Base-by-base conservation (phyloP, 2,329 filamentous ascomycete genomes). In the Arachnomyces sp. region DNA sequence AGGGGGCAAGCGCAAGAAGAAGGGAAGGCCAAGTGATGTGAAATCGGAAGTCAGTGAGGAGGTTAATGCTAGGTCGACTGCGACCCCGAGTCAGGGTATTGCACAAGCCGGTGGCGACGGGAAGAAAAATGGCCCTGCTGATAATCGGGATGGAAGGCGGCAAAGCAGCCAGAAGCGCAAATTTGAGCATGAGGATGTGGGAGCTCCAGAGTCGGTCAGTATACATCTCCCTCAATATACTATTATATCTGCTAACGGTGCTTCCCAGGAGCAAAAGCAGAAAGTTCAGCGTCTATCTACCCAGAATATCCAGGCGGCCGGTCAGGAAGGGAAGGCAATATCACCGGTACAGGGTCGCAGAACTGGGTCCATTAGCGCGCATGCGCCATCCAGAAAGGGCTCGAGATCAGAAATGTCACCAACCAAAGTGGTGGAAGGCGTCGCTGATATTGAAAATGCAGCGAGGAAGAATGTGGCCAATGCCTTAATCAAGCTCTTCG, bases 401-500 rank as follows among this genome's bases (percentile, higher is more conserved):
- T 56, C 61, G 36, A 54, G 56, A 28, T 45, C 50, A 34, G 59
- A 59, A 28, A 53, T 52, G 16, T 50, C 57, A 31, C 52, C 59
- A 28, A 49, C 56, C 21, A 56, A 60, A 21, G 50, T 61, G 29
- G 52, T 57, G 14, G 56, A 52, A 35, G 57, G 59, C 15, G 51
- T 72, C 35, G 63, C 69, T 28, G 63, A 74, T 14, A 66, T 81
- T 28, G 72, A 87, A 1, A 76, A 79, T 14, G 72, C 78, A 9
- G 57, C 70, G 28, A 82, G 89, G 47, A 80, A 79, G 53, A 78
- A 76, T 25, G 75, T 80, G 12, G 87, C 85, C 7, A 80, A 78
- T 49, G 78, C 79, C 15, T 63, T 96, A 21, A 72, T 78, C 50
- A 87, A 84, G 50, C 76, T 80, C 12, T 77, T 95, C 31, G 63